Evolutionary conservation across 2,329 filamentous ascomycete genomes (phyloP).

Genomic region (Pseudodiploospora longispora): DNA sequence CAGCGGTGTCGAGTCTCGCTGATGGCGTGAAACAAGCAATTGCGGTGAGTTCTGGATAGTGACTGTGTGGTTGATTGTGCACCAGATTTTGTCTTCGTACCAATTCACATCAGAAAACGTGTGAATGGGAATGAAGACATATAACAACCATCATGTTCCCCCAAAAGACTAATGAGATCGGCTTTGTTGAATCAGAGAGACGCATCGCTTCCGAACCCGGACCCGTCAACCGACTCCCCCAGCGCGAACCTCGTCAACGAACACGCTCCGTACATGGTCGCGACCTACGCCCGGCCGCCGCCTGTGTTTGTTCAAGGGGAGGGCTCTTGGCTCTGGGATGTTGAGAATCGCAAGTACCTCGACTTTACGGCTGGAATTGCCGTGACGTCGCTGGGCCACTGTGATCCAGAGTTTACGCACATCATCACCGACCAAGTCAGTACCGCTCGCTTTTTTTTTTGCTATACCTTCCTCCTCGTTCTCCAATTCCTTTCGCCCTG

Average conservation of each 20-base stretch:
- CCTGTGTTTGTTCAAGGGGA: slow-evolving; percentile 85
- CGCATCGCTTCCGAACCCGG: slow-evolving; percentile 51
- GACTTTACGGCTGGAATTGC: slow-evolving; percentile 96
- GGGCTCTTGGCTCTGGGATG: slow-evolving; percentile 83
- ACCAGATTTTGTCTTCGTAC: too few relatives aligned
- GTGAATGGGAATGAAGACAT: too few relatives aligned
- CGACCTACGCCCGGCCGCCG: slow-evolving; percentile 84
- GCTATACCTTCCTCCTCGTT: background rate
- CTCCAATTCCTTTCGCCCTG: background rate
- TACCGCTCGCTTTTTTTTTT: background rate
- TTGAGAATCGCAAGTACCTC: slow-evolving; percentile 81
- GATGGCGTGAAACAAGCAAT: slow-evolving; percentile 25
- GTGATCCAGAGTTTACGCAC: slow-evolving; percentile 67
- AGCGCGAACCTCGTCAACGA: slow-evolving; percentile 68
- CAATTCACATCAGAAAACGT: too few relatives aligned
- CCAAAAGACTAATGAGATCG: too few relatives aligned
- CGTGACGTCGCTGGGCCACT: slow-evolving; percentile 87
- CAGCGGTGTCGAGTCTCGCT: slow-evolving; percentile 28
- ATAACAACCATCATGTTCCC: too few relatives aligned
- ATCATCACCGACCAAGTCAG: slow-evolving; percentile 70
- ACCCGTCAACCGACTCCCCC: slow-evolving; percentile 64
- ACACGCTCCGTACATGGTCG: slow-evolving; percentile 83
- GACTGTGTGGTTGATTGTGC: background rate
- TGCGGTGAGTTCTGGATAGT: slow-evolving; percentile 18
- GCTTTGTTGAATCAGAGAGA: slow-evolving; percentile 16